Evolutionary conservation across 176 grass and related monocot genomes (phyloP).

Genomic region (Tillandsia leiboldiana): DNA sequence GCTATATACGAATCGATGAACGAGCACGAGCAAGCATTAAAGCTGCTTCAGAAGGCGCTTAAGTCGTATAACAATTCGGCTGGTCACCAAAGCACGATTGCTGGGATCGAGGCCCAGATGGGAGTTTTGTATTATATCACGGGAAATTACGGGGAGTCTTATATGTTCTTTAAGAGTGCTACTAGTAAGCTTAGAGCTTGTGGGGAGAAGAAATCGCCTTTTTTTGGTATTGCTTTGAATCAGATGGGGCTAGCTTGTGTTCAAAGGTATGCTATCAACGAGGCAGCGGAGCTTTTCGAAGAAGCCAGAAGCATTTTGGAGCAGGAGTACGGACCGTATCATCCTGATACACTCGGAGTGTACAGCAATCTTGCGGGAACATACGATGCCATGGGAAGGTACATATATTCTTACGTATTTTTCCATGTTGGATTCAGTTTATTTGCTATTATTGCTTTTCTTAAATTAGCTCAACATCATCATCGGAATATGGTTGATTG

Average conservation of each 20-base stretch:
- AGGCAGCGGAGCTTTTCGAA: conserved; percentile 78
- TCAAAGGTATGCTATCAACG: conserved; percentile 72
- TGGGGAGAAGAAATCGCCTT: conserved; percentile 85
- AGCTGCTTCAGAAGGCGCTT: conserved; percentile 87
- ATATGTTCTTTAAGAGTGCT: conserved; percentile 69
- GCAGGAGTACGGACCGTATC: conserved; percentile 84
- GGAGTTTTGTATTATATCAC: conserved; percentile 87
- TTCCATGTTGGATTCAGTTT: conserved; percentile 8
- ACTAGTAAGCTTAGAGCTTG: conserved; percentile 78
- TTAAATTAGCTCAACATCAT: background rate
- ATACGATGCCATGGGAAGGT: conserved; percentile 99
- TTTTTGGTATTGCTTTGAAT: conserved; percentile 86
- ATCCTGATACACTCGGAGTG: conserved; percentile 83
- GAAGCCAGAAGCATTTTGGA: conserved; percentile 88
- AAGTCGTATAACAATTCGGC: conserved; percentile 79
- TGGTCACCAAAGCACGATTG: conserved; percentile 80
- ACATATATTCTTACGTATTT: conserved; percentile 16
- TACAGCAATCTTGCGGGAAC: conserved; percentile 95
- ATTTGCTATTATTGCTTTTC: conserved; percentile 20
- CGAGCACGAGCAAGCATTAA: conserved; percentile 86
- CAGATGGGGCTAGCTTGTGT: conserved; percentile 86
- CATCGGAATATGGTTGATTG: background rate
- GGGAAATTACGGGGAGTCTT: conserved; percentile 60
- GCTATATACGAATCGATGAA: conserved; percentile 96
- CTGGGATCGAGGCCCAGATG: conserved; percentile 94